Percentiles rank a stretch among this genome's conserved stretches.
Conservation (phyloP, 257 asterid genomes). For the Sherardia arvensis region DNA sequence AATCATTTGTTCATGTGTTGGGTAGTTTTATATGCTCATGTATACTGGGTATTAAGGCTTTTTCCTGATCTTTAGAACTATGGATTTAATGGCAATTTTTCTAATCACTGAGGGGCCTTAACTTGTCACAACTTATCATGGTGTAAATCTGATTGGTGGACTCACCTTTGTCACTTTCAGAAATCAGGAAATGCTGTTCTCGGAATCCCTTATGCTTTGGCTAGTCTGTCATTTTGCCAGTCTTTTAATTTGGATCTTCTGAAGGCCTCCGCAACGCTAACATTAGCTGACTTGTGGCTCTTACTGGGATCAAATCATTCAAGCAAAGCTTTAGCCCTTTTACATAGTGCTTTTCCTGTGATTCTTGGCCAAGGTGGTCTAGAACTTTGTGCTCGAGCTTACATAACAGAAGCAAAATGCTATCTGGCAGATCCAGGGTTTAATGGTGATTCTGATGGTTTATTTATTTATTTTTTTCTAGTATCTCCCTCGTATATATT, state of each 20-base stretch:
- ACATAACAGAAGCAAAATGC: constrained; percentile 82
- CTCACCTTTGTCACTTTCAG: constrained; percentile 27
- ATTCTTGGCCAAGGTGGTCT: constrained; percentile 96
- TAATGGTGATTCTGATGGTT: constrained; percentile 39
- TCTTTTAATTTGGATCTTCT: constrained; percentile 94
- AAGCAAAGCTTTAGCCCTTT: constrained; percentile 65
- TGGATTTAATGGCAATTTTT: not conserved
- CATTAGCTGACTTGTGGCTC: constrained; percentile 89
- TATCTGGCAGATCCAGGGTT: constrained; percentile 67
- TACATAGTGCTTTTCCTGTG: constrained; percentile 71
- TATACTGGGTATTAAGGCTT: not conserved
- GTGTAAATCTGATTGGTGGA: not conserved
- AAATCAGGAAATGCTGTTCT: constrained; percentile 84
- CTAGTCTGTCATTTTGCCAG: constrained; percentile 90
- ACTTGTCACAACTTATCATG: constrained; percentile 6
- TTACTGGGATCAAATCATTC: constrained; percentile 85
- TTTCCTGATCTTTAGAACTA: not conserved
- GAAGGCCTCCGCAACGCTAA: constrained; percentile 77
- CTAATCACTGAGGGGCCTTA: too few relatives aligned
- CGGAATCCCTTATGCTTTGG: constrained; percentile 95
- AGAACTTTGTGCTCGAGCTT: constrained; percentile 85
- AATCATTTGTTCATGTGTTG: not conserved
- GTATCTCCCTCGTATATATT: too few relatives aligned
- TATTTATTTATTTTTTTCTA: not conserved
- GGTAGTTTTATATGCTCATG: not conserved